Evolutionary conservation across 495 filamentous ascomycete species (phyloP).

Genomic region (Aspergillus sclerotiicarbonarius): DNA sequence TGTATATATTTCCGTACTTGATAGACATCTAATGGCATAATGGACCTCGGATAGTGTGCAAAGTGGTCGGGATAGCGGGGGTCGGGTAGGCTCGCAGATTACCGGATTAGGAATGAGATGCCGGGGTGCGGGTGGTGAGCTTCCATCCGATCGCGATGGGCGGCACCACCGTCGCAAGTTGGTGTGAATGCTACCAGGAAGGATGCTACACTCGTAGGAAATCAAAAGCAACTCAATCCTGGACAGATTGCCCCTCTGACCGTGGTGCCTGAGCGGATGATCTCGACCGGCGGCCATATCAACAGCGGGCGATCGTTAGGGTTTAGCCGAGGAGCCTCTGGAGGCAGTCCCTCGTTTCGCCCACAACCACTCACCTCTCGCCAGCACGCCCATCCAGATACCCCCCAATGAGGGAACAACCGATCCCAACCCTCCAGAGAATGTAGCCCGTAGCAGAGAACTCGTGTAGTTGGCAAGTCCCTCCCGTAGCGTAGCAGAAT

Average conservation of each 20-base stretch:
- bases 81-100: slow-evolving; percentile 4
- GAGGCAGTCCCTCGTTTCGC: slow-evolving; percentile 14
- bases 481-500: not conserved
- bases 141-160: not conserved
- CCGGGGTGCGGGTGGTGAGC: slow-evolving; percentile 10
- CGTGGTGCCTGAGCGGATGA: not conserved
- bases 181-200: no score
- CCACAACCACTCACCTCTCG: slow-evolving; percentile 11
- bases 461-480: not conserved
- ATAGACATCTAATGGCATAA: no score
- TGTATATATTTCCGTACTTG: no score
- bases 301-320: slow-evolving; percentile 30
- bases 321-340: slow-evolving; percentile 46
- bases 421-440: not conserved
- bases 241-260: not conserved
- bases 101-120: slow-evolving; percentile 12
- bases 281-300: not conserved
- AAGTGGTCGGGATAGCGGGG: not conserved
- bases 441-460: not conserved
- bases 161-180: not conserved
- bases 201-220: no score
- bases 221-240: not conserved
- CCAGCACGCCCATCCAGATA: not conserved
- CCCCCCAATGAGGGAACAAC: not conserved
- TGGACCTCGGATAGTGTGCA: not conserved